Conservation (phyloP, 768 basidiomycete genomes). For the Chlorophyllum brunneum region DNA sequence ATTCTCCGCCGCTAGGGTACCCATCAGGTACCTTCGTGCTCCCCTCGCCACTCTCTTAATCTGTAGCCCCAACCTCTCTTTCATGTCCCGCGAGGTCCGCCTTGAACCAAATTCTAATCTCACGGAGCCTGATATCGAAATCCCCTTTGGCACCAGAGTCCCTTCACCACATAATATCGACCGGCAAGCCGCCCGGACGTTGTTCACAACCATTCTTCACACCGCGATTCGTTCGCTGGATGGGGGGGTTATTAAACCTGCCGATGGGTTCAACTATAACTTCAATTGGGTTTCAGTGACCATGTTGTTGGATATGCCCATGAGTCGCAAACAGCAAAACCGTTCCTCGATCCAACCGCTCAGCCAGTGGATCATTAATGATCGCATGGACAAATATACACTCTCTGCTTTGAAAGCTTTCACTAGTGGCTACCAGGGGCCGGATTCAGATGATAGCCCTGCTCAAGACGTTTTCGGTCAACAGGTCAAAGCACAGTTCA, state of each 20-base stretch:
- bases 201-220: not conserved
- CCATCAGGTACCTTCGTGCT: not conserved
- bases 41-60: not conserved
- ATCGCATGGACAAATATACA: not conserved
- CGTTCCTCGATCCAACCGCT: not conserved
- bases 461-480: too few relatives aligned
- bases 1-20: too few relatives aligned
- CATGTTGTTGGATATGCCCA: not conserved
- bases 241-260: not conserved
- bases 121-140: not conserved
- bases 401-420: slow-evolving; percentile 1
- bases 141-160: too few relatives aligned
- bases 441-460: too few relatives aligned
- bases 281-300: not conserved
- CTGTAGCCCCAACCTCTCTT: not conserved
- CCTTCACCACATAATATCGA: not conserved
- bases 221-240: not conserved
- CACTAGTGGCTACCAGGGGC: not conserved
- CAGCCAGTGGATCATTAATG: not conserved
- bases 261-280: too few relatives aligned
- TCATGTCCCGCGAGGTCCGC: too few relatives aligned
- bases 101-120: not conserved
- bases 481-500: too few relatives aligned
- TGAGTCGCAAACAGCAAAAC: not conserved
- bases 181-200: not conserved